phyloP scores from a whole-genome alignment of 2,329 filamentous ascomycete genomes.

The Verticillium isaacii region DNA sequence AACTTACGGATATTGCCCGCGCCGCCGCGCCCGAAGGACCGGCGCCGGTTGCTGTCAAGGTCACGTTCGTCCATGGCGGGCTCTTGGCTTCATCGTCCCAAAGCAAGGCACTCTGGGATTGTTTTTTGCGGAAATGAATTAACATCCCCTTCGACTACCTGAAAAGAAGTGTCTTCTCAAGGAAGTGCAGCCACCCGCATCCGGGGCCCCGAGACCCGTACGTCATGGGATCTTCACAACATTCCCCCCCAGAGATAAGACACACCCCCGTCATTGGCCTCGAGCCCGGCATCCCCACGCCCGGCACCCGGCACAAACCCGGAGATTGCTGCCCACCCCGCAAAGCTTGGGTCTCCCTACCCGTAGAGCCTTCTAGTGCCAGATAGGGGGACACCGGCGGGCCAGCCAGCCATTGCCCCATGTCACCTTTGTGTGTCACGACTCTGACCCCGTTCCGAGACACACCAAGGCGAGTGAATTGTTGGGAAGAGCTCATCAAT shows the following conservation, averaged over 20 bases:
- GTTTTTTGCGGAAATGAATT: neutral
- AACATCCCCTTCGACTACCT: too few relatives aligned
- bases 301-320: neutral
- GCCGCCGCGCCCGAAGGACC: constrained; percentile 4
- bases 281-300: neutral
- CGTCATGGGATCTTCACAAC: neutral
- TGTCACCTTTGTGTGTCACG: neutral
- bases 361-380: neutral
- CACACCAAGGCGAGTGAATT: neutral
- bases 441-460: neutral
- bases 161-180: neutral
- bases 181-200: neutral
- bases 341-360: neutral
- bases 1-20: constrained; percentile 7
- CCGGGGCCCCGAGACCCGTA: neutral
- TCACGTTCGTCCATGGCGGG: constrained; percentile 3
- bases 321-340: neutral
- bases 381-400: neutral
- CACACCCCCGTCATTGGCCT: neutral
- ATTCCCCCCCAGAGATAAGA: neutral
- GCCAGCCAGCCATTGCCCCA: neutral
- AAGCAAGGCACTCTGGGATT: neutral
- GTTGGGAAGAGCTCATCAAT: neutral
- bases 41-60: constrained; percentile 2
- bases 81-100: neutral